Conservation (phyloP, 768 basidiomycete genomes). For the Mycena galopus region DNA sequence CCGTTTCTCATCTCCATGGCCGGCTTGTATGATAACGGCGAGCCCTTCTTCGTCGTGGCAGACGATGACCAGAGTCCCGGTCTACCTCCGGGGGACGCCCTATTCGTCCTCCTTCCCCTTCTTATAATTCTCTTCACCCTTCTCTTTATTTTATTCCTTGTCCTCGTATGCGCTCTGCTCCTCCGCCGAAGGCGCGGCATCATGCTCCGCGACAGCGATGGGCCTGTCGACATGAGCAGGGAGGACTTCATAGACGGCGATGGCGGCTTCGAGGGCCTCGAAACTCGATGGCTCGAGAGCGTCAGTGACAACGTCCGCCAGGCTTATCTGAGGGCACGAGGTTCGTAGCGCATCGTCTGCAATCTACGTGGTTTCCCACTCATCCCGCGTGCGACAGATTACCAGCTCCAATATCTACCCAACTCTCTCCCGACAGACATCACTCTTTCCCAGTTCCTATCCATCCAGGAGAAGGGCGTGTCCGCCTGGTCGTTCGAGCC, state of each 20-base stretch:
- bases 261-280: constrained; percentile 93
- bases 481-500: constrained; percentile 99
- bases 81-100: constrained; percentile 60
- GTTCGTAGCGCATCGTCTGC: constrained; percentile 56
- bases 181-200: constrained; percentile 85
- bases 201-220: constrained; percentile 85
- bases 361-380: constrained; percentile 22
- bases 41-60: neutral
- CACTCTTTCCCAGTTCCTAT: constrained; percentile 97
- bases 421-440: constrained; percentile 98
- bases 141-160: constrained; percentile 91
- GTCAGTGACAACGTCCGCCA: constrained; percentile 74
- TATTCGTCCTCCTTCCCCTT: constrained; percentile 91
- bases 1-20: neutral
- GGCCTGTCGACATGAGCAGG: constrained; percentile 92
- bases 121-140: constrained; percentile 95
- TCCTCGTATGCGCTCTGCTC: constrained; percentile 90
- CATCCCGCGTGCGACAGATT: constrained; percentile 61
- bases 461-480: constrained; percentile 99
- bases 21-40: neutral
- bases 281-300: constrained; percentile 93
- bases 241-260: constrained; percentile 93
- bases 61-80: constrained; percentile 44
- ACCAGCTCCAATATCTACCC: constrained; percentile 90
- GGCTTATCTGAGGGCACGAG: constrained; percentile 89